Evolutionary conservation across 2,329 filamentous ascomycete species (phyloP).

Genomic region (Alternaria novae-zelandiae): DNA sequence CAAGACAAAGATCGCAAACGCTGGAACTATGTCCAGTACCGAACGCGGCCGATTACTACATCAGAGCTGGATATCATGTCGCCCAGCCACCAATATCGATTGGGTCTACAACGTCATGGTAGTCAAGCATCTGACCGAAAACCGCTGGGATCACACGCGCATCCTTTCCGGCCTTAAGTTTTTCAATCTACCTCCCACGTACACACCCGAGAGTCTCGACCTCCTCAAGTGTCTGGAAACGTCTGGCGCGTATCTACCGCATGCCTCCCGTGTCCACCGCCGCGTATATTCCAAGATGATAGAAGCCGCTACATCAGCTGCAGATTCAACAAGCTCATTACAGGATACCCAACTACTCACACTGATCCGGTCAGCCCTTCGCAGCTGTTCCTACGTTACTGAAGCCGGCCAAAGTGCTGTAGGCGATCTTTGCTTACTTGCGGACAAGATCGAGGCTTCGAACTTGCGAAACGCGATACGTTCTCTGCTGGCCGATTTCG

Average conservation of each 20-base stretch:
- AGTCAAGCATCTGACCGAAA: constrained; percentile 15
- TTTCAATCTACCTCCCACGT: constrained; percentile 12
- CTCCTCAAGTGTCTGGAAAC: constrained; percentile 21
- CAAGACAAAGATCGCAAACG: constrained; percentile 7
- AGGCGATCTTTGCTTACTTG: constrained; percentile 4
- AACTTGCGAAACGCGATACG: constrained; percentile 2
- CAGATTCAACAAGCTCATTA: background rate
- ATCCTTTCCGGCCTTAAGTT: constrained; percentile 3
- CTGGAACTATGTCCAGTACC: background rate
- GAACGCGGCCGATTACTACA: constrained; percentile 1
- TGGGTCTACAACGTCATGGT: constrained; percentile 18
- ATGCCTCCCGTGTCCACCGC: constrained; percentile 4
- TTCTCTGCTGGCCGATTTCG: constrained; percentile 1
- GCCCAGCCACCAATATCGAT: constrained; percentile 6
- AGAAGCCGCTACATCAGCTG: constrained; percentile 3
- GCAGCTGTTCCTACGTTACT: constrained; percentile 3
- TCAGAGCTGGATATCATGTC: constrained; percentile 11
- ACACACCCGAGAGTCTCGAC: constrained; percentile 12
- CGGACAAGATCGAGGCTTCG: constrained; percentile 12
- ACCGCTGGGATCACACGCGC: constrained; percentile 13
- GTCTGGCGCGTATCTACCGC: constrained; percentile 1
- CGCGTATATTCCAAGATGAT: constrained; percentile 19
- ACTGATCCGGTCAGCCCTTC: constrained; percentile 21
- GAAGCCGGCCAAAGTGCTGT: background rate
- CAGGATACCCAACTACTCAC: constrained; percentile 17